These are phyloP conservation scores for Hevea brasiliensis DNA, from an alignment of 345 rosid genomes.

Conservation along the genomic window DNA sequence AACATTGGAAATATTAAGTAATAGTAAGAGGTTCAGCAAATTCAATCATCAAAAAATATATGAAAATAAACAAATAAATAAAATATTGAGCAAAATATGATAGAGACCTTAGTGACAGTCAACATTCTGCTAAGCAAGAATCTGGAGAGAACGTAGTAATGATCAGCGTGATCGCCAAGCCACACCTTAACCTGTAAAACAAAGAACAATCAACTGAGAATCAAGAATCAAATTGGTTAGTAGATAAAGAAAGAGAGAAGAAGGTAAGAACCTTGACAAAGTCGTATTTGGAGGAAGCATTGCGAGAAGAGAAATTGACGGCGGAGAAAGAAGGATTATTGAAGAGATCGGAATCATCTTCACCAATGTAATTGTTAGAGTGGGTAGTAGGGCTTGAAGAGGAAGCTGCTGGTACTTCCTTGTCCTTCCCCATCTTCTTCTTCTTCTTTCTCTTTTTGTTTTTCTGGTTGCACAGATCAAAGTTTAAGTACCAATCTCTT, in stretches of 20 bases:
- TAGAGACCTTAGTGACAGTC: slow-evolving; percentile 87
- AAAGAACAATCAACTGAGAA: background rate
- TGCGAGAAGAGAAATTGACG: slow-evolving; percentile 57
- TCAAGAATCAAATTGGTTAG: background rate
- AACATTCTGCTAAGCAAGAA: slow-evolving; percentile 93
- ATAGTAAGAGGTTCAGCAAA: too few relatives aligned
- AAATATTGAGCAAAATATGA: background rate
- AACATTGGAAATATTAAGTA: too few relatives aligned
- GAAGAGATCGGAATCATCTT: slow-evolving; percentile 22
- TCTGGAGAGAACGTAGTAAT: slow-evolving; percentile 90
- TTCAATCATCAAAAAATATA: background rate
- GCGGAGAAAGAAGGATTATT: slow-evolving; percentile 39
- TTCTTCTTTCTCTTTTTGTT: too few relatives aligned
- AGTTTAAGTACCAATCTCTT: too few relatives aligned
- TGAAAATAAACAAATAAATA: too few relatives aligned
- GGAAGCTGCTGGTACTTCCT: slow-evolving; percentile 6
- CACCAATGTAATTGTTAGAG: slow-evolving; percentile 20
- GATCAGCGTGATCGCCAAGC: slow-evolving; percentile 96
- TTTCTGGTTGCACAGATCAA: too few relatives aligned
- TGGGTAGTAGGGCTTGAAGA: slow-evolving; percentile 16
- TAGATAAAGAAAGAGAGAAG: background rate
- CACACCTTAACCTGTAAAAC: slow-evolving; percentile 81
- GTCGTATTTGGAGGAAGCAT: slow-evolving; percentile 78
- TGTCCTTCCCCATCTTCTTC: too few relatives aligned
- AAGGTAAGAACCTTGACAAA: slow-evolving; percentile 56